A percentile compares a stretch with the other conserved stretches of the same genome.
These are phyloP conservation scores for Coniochaeta sp. DNA, from an alignment of 2,329 filamentous ascomycete genomes.

Conservation along the genomic window DNA sequence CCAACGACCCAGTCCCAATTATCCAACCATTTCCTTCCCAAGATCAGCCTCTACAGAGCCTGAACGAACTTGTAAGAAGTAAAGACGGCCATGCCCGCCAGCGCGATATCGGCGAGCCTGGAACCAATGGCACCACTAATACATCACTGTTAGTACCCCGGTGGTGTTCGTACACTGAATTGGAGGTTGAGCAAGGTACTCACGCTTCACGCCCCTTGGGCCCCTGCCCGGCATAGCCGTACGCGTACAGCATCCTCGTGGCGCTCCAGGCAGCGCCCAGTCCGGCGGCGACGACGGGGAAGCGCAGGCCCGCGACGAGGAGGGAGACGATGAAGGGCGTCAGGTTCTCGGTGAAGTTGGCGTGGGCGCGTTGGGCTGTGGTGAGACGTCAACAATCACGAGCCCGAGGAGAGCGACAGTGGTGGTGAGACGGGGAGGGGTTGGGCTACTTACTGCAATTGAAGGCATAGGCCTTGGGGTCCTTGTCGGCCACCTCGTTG, in stretches of 20 bases:
- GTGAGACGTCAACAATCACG: background rate
- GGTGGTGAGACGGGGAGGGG: background rate
- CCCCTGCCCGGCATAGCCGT: constrained; percentile 44
- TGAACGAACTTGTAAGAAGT: constrained; percentile 2
- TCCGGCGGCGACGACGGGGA: constrained; percentile 40
- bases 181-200: constrained; percentile 13
- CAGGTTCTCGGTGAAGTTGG: constrained; percentile 58
- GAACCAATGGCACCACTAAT: background rate
- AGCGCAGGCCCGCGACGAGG: constrained; percentile 48
- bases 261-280: constrained; percentile 47
- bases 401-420: background rate
- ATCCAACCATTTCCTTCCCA: no score
- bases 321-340: constrained; percentile 44
- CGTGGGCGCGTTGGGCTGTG: constrained; percentile 52
- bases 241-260: constrained; percentile 44
- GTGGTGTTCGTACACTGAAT: background rate
- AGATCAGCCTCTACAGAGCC: background rate
- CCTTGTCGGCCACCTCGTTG: constrained; percentile 45
- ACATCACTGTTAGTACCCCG: background rate
- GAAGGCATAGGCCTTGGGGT: constrained; percentile 48
- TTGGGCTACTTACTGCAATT: constrained; percentile 49
- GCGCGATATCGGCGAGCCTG: background rate
- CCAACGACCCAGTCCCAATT: no score
- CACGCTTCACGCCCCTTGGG: constrained; percentile 36
- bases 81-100: constrained; percentile 4